Conservation (phyloP, 345 rosid species). For the Hirschfeldia incana region DNA sequence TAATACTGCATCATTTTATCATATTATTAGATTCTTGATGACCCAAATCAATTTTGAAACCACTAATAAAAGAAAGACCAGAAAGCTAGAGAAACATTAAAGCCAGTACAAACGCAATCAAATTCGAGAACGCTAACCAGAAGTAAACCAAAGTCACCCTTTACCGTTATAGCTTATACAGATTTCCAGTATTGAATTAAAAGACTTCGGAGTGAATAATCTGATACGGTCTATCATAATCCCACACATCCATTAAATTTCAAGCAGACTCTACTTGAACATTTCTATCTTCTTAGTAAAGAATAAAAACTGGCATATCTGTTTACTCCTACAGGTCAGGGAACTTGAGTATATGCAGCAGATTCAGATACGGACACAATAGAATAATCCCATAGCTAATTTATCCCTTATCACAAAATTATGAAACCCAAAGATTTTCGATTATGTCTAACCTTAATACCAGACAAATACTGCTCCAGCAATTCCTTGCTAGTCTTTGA, state of each 20-base stretch:
- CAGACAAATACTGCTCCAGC: constrained; percentile 73
- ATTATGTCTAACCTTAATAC: constrained; percentile 65
- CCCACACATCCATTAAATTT: constrained; percentile 6
- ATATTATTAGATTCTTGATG: constrained; percentile 37
- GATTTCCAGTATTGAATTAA: not conserved
- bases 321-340: not conserved
- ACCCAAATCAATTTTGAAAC: constrained; percentile 27
- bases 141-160: too few species aligned
- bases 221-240: not conserved
- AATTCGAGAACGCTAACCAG: not conserved
- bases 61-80: constrained; percentile 1
- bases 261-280: constrained; percentile 3
- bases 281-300: constrained; percentile 12
- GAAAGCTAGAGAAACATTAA: constrained; percentile 18
- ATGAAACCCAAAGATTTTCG: not conserved
- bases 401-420: constrained; percentile 3
- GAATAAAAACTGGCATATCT: not conserved
- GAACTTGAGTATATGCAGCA: constrained; percentile 3
- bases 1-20: constrained; percentile 57
- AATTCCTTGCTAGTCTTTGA: constrained; percentile 57
- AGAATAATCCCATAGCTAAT: not conserved
- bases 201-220: constrained; percentile 1
- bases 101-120: constrained; percentile 6
- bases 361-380: constrained; percentile 1
- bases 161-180: not conserved